Base-by-base conservation (phyloP, 225 moss, liverwort and hornwort genomes). In the Ulota crispa region DNA sequence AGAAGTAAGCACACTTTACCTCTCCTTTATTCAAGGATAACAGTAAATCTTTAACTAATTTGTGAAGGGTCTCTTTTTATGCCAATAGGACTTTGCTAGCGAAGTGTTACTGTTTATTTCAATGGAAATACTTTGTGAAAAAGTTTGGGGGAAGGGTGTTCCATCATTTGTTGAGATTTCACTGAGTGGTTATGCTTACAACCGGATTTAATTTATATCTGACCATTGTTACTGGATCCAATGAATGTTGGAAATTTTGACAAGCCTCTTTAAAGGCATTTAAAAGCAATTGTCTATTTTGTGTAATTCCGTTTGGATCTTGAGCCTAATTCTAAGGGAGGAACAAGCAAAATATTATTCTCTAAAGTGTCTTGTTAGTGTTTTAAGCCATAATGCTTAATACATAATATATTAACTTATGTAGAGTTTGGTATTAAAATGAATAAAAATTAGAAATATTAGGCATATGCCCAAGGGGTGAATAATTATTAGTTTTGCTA, bases 1-100 rank as follows among this genome's bases (percentile, higher is more conserved):
- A 73, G 81, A 92, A 39, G 95, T 95, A 69, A 86, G 93, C 77
- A 74, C 12, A 15, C 20, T 31, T 64, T 9, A 45, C 19, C 56
- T 79, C 59, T 43, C 3, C 23, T 9, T 3, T 56, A 31, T 13
- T 20, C 9, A 13, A 57, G 13, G 15, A 28, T 43, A 30, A 20
- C 9, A 57, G 23, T 10, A 57, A 23, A 24, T 24, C 11, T 3
- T 57, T 52, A n/a, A 57, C 9, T 24, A 11, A 11, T n/a, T 57
- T 21, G 10, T 3, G 57, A 9, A n/a, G 11, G n/a, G n/a, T 10
- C n/a, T 18, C 50, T 14, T 50, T 18, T 4, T 50, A 24, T 57
- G n/a, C 23, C 24, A 9, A 2, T 57, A 57, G 24, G 57, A 57
- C 24, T 57, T 57, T 57, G 57, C 57, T 57, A 1, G 57, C 21